Evolutionary conservation across 2,329 filamentous ascomycete genomes (phyloP), one percentile per base, ranked within the genome.

Genomic region (Zasmidium citrigriseum): DNA sequence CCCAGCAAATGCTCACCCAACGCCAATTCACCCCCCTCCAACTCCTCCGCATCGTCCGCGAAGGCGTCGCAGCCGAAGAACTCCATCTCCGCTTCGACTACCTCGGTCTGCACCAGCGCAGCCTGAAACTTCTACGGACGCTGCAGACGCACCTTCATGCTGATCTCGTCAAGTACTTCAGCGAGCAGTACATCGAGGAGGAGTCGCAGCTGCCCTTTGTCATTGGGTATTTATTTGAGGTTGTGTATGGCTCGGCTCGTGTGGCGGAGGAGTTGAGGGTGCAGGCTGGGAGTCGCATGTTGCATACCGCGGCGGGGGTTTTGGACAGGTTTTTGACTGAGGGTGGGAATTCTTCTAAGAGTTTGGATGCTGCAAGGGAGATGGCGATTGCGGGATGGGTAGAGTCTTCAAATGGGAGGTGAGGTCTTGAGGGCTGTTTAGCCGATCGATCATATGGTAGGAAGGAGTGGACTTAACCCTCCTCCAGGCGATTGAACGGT

Each of bases 231-330:
- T 20, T 59, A 20, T 59, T 55, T 27, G 52, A 59, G 21, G 47
- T 55, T 23, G 57, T 52, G 5, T 25, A 20, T 4, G 57, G 57
- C 5, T 55, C 57, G 11, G 52, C 55, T 25, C 27, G 52, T 10
- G 38, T 55, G 11, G 27, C 52, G 9, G n/a, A 55, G 24, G 25
- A 48, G 14, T 22, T 58, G 16, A 29, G 50, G 14, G 12, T 83
- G 14, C 27, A 56, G 34, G 27, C 7, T 41, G 54, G 54, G 10
- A 56, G 46, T 44, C 21, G 46, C 4, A 45, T 51, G 46, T 24
- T 50, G 10, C 21, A 27, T 21, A 21, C 24, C 22, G 54, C 54
- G 18, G 27, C 21, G 3, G 46, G 25, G 46, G 38, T 46, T 14
- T 23, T 56, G 46, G 22, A 24, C 4, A 21, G 11, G 14, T 51